These are phyloP conservation scores for Thalassiosira mediterranea DNA, from an alignment of 352 stramenopile species.

Conservation along the genomic window DNA sequence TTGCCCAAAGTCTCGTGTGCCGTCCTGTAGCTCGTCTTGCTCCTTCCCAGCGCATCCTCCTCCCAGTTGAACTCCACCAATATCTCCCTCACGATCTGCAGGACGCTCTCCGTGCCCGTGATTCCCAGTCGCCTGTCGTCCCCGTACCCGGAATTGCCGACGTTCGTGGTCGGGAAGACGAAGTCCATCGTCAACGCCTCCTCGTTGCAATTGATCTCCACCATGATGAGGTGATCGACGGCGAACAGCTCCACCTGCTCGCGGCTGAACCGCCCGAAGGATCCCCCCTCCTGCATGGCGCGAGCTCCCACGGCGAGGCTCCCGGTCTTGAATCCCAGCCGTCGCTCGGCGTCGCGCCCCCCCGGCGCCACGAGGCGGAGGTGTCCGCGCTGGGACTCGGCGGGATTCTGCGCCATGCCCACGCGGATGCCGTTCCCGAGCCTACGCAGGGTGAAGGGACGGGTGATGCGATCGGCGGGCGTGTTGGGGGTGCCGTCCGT, in stretches of 20 bases:
- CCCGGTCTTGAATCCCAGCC: conserved; percentile 78
- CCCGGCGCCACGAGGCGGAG: conserved; percentile 83
- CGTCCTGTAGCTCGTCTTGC: conserved; percentile 85
- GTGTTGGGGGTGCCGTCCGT: conserved; percentile 82
- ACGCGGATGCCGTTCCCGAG: conserved; percentile 83
- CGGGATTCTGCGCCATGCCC: conserved; percentile 75
- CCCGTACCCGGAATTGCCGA: conserved; percentile 82
- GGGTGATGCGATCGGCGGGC: conserved; percentile 76
- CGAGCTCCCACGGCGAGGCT: conserved; percentile 85
- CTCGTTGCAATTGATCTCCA: conserved; percentile 88
- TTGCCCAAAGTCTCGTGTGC: conserved; percentile 81
- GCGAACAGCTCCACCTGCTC: conserved; percentile 91
- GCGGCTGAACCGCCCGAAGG: conserved; percentile 84
- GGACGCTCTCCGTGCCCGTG: conserved; percentile 85
- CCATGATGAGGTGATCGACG: conserved; percentile 89
- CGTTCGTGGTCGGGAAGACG: conserved; percentile 87
- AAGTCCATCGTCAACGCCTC: conserved; percentile 88
- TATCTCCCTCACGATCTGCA: conserved; percentile 87
- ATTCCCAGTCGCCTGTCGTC: conserved; percentile 80
- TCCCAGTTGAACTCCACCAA: conserved; percentile 89
- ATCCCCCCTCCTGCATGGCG: conserved; percentile 89
- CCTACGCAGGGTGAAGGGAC: conserved; percentile 81
- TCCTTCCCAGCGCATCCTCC: conserved; percentile 86
- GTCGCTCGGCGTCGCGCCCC: conserved; percentile 83
- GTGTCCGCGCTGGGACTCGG: conserved; percentile 84